Percentiles rank a stretch among this genome's conserved stretches.
phyloP scores from a whole-genome alignment of 306 rosid species.

The Begonia masoniana region DNA sequence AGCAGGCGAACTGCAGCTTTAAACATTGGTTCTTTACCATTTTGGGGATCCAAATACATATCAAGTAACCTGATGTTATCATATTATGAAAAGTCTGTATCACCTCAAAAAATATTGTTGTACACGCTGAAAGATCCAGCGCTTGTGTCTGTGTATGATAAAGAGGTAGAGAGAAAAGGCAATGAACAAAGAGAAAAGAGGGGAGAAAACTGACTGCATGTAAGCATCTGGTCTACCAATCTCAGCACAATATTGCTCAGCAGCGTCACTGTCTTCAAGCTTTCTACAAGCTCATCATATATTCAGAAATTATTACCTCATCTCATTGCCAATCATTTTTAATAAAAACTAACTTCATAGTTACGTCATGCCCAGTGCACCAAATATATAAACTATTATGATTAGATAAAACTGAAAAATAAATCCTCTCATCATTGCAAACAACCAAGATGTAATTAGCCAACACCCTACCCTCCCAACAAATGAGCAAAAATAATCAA shows the following conservation, averaged over 20 bases:
- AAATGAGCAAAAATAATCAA: no score
- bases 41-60: conserved; percentile 98
- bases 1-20: conserved; percentile 97
- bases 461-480: no score
- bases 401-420: no score
- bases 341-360: neutral
- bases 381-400: no score
- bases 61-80: conserved; percentile 70
- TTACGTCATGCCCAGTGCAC: conserved; percentile 2
- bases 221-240: conserved; percentile 97
- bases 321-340: conserved; percentile 11
- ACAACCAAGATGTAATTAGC: no score
- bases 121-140: conserved; percentile 2
- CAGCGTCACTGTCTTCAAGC: conserved; percentile 93
- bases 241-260: conserved; percentile 97
- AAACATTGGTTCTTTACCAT: conserved; percentile 98
- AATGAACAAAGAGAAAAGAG: conserved; percentile 15
- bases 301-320: neutral
- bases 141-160: conserved; percentile 2
- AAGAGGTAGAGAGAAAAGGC: neutral
- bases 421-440: no score
- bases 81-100: conserved; percentile 5
- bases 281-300: conserved; percentile 44
- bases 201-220: conserved; percentile 66
- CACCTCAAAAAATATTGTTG: conserved; percentile 2